Evolutionary conservation across 1,284 basidiomycete species (phyloP).

Genomic region (Ceratobasidium sp.): DNA sequence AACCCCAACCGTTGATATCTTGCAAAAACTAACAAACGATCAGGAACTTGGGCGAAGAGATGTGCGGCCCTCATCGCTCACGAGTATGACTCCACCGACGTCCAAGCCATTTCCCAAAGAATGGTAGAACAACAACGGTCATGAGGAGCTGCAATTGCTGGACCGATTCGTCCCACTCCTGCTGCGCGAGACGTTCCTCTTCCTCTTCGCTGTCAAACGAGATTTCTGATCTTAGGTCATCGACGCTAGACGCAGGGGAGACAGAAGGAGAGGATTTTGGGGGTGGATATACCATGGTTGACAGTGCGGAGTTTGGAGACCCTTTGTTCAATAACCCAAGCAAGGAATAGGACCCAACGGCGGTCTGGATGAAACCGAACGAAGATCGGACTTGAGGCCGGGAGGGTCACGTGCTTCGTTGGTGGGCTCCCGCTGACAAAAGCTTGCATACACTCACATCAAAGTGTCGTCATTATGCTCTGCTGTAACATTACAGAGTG

Average conservation of each 20-base stretch:
- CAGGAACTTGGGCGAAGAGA: not conserved
- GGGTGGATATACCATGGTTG: not conserved
- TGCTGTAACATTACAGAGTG: not conserved
- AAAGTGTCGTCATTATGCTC: constrained; percentile 3
- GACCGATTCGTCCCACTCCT: constrained; percentile 92
- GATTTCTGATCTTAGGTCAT: constrained; percentile 25
- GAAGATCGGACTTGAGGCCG: too few relatives aligned
- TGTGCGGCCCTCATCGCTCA: constrained; percentile 51
- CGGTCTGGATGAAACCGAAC: not conserved
- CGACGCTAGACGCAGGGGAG: constrained; percentile 31
- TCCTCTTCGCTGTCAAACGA: constrained; percentile 55
- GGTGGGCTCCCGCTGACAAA: not conserved
- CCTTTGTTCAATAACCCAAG: not conserved
- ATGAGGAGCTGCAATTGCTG: constrained; percentile 82
- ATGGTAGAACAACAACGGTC: constrained; percentile 81
- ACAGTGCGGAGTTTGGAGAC: not conserved
- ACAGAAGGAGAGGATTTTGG: constrained; percentile 26
- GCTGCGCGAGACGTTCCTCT: constrained; percentile 70
- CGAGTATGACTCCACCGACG: constrained; percentile 85
- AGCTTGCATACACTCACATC: constrained; percentile 22
- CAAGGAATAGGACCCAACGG: not conserved
- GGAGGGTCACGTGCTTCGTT: constrained; percentile 1
- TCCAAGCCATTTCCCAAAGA: constrained; percentile 87
- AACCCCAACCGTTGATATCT: constrained; percentile 28
- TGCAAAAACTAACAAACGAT: constrained; percentile 10